Base-by-base conservation (phyloP, 768 basidiomycete species). In the Tubosaeta sp. region DNA sequence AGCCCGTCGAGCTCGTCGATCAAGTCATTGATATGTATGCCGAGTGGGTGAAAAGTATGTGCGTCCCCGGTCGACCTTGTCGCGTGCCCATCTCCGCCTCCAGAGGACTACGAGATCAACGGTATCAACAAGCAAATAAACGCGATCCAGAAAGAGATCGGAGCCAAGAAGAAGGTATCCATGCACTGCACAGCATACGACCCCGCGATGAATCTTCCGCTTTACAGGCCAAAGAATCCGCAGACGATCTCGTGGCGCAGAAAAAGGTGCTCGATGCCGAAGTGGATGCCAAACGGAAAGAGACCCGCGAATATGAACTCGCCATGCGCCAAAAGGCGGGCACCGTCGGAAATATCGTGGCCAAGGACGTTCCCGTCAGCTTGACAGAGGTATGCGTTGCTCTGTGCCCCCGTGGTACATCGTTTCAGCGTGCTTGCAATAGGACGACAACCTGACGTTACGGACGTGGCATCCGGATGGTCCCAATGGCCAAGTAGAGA, bases 41-140 rank as follows among this genome's bases (percentile, higher is more conserved):
- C 10, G 89, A 93, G 59, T 97, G 94, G 93, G 91, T 92, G 46
- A 90, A 92, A 70, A 84, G 96, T 96, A 67, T 65, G 90, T 39
- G 35, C 31, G 8, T n/a, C 39, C 13, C 44, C 8, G 21, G 48
- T 49, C 39, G 12, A 29, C 36, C 22, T 3, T 46, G 31, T 34
- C 43, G 29, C 13, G 18, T 51, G 31, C 46, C 52, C 39, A 56
- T 45, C 13, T 2, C 16, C 13, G 1, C 16, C 13, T 36, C 0
- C 61, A 98, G 95, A 87, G 79, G 87, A 94, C 61, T 98, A 83
- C 64, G 91, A 96, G 44, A 76, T 82, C 19, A 90, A 88, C 60
- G 77, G 76, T 16, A 70, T 88, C 44, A 78, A 83, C 59, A 94
- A 94, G 67, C 79, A 90, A 59, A 81, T 90, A 35, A 98, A 99